Base-by-base conservation (phyloP, 768 basidiomycete species). In the Hortiboletus flavorubellus region DNA sequence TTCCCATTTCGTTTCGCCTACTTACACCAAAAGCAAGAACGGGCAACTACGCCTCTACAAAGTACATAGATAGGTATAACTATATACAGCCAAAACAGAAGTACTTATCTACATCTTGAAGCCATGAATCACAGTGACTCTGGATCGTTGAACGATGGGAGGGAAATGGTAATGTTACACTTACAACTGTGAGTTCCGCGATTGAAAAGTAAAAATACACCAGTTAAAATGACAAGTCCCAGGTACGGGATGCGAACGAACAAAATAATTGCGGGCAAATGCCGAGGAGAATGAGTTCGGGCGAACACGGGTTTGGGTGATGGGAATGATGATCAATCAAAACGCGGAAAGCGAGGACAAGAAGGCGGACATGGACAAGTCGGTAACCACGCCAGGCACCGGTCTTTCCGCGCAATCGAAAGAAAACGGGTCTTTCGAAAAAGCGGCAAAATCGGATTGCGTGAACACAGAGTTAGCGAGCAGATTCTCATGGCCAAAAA, bases 321-420 rank as follows among this genome's bases (percentile, higher is more conserved):
- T 41, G 51, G 15, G 49, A 48, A 40, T 39, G 43, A 46, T 40
- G 51, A 53, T 35, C 30, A 10, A 35, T 49, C 71, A 71, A 47
- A 62, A 72, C 49, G 58, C 67, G 54, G 71, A 51, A 40, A 71
- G 37, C 41, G 70, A 62, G 50, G 69, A 60, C 57, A 71, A 65
- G 67, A 71, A 71, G 23, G 65, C 65, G 39, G 69, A 63, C 68
- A 71, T 67, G 35, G 69, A 59, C 52, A 65, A 51, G 39, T 71
- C 71, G 49, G 58, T 45, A 51, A 61, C 69, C 58, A 63, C 54
- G 55, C 56, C 45, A 37, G 64, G 51, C 6, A 60, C 49, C 11
- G 61, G 18, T 59, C 61, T 71, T 60, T 53, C 63, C 33, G 69
- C 49, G 44, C 54, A 61, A n/a, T 54, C 66, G 30, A 66, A 60